Conservation (phyloP, 345 rosid genomes). For the Carallia brachiata region DNA sequence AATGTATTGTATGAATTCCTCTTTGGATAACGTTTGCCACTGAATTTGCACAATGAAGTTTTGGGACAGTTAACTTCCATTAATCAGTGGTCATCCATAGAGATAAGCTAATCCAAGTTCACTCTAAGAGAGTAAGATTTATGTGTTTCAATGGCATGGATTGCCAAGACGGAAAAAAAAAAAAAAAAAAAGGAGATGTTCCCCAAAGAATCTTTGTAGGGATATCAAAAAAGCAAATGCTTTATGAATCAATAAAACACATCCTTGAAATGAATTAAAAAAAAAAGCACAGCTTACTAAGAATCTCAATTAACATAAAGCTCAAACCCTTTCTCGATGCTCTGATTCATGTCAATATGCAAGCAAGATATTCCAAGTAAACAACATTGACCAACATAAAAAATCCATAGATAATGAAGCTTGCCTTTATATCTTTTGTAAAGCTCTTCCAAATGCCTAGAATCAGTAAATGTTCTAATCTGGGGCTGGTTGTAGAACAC, state of each 20-base stretch:
- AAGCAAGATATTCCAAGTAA: not conserved
- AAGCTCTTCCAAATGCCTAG: slow-evolving; percentile 89
- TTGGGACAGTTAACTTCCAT: not conserved
- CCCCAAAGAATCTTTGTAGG: not conserved
- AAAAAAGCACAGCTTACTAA: not conserved
- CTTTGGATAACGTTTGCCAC: too few relatives aligned
- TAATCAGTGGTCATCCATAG: not conserved
- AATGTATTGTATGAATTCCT: too few relatives aligned
- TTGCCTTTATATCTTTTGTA: slow-evolving; percentile 89
- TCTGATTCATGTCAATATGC: not conserved
- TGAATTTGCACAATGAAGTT: too few relatives aligned
- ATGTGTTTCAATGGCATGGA: not conserved
- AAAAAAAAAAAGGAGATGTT: not conserved
- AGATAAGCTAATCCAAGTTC: not conserved
- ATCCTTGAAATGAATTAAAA: not conserved
- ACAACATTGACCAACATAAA: too few relatives aligned
- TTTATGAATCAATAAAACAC: not conserved
- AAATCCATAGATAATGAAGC: not conserved
- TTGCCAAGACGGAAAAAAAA: not conserved
- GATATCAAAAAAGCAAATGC: not conserved
- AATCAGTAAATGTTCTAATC: slow-evolving; percentile 58
- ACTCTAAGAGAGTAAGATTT: too few relatives aligned
- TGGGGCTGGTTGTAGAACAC: slow-evolving; percentile 87
- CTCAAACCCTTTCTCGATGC: not conserved
- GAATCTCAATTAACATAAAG: not conserved